Conservation (phyloP, 1,284 basidiomycete species). For the Rhodotorula sp. region DNA sequence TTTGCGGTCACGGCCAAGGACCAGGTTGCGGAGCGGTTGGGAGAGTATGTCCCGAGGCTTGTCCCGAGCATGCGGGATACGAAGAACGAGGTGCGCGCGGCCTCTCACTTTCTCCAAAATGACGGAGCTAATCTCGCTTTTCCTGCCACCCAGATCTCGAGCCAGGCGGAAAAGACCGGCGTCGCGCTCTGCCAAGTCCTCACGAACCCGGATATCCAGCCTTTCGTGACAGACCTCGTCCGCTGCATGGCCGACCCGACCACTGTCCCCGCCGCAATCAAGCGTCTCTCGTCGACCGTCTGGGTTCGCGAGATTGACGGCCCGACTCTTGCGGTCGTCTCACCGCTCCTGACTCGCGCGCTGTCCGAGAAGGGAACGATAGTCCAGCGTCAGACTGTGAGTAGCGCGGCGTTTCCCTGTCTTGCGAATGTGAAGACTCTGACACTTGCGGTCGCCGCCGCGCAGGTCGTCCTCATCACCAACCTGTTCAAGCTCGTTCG, state of each 20-base stretch:
- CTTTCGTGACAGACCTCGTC: constrained; percentile 86
- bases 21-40: constrained; percentile 80
- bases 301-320: constrained; percentile 97
- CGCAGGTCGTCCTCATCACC: constrained; percentile 79
- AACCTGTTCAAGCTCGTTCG: constrained; percentile 98
- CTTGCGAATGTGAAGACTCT: not conserved
- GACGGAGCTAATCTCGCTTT: not conserved
- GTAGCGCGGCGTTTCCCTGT: not conserved
- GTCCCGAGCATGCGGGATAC: constrained; percentile 96
- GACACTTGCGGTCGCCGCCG: not conserved
- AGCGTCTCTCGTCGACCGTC: constrained; percentile 88
- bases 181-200: constrained; percentile 86
- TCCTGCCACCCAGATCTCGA: constrained; percentile 63
- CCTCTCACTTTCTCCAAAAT: not conserved
- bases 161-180: constrained; percentile 87
- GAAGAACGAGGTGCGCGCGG: constrained; percentile 72
- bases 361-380: constrained; percentile 91
- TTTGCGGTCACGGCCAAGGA: constrained; percentile 59
- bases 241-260: constrained; percentile 83
- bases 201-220: constrained; percentile 88
- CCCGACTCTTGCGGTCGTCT: constrained; percentile 92
- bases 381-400: constrained; percentile 64
- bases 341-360: constrained; percentile 86
- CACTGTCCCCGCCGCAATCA: constrained; percentile 86
- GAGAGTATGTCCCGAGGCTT: constrained; percentile 76